Conservation (phyloP, 805 yeast species). For the Tetrapisispora fleetii region DNA sequence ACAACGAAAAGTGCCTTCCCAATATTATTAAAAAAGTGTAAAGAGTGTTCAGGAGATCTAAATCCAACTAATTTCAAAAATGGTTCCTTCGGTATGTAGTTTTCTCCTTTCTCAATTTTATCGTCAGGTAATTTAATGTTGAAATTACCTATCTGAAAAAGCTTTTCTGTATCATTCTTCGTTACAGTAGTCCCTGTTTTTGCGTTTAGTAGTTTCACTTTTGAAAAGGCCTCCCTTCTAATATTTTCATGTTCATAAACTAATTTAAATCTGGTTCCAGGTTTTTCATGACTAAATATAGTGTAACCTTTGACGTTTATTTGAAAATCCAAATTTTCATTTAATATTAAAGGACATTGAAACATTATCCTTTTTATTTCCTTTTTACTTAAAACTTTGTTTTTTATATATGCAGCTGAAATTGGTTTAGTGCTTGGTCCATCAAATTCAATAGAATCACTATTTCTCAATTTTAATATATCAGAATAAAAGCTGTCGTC, state of each 20-base stretch:
- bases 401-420: constrained; percentile 34
- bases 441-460: constrained; percentile 18
- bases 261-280: constrained; percentile 36
- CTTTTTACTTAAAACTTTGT: constrained; percentile 43
- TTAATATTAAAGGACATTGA: constrained; percentile 48
- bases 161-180: constrained; percentile 27
- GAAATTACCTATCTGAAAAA: constrained; percentile 40
- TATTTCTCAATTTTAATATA: constrained; percentile 32
- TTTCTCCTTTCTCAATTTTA: constrained; percentile 29
- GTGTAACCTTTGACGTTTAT: constrained; percentile 68
- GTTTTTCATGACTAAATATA: constrained; percentile 45
- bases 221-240: constrained; percentile 42
- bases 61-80: constrained; percentile 62
- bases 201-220: constrained; percentile 32
- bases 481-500: constrained; percentile 43
- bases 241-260: constrained; percentile 47
- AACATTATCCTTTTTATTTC: constrained; percentile 57
- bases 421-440: constrained; percentile 37
- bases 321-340: constrained; percentile 35
- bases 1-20: constrained; percentile 53
- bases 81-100: constrained; percentile 33
- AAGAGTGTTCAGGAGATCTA: constrained; percentile 34
- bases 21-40: constrained; percentile 43
- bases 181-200: constrained; percentile 37
- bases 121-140: constrained; percentile 32